Base-by-base conservation (phyloP, 106 monocot species). In the Platanthera guangdongensis region DNA sequence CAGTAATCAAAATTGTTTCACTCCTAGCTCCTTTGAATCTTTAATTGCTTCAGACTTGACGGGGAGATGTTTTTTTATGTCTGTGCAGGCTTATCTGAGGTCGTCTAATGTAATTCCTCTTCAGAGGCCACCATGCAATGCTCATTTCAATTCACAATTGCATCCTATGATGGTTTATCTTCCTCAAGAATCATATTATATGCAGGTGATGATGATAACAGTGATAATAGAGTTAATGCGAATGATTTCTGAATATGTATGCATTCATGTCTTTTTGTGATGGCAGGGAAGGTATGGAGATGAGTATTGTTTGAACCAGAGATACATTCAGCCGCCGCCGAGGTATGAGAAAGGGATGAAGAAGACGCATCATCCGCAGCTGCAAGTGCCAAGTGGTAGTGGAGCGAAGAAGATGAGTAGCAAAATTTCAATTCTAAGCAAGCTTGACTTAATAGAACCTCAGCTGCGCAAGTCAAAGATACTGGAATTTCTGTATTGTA, bases 331-430 rank as follows among this genome's bases (percentile, higher is more conserved):
- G 19, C 65, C 28, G 19, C 65, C 28, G 22, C 19, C 28, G 10
- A 47, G 71, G 19, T 48, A n/a, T 71, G 71, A 16, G 19, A 71
- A 48, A 39, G 71, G 4, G 71, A 49, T 71, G 12, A 71, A 71
- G 47, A 71, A 48, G 48, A 71, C 71, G 49, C 49, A n/a, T 15
- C 6, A 52, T 16, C 12, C 39, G 4, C 39, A 69, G 47, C 13
- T 69, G 4, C 69, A 69, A 10, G 13, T 28, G 30, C 5, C 65
- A 65, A 11, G 30, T 65, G 65, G 8, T 28, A 65, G 30, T 65
- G 72, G 47, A 9, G n/a, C 47, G 7, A 50, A 50, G 50, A 47
- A 50, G 47, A 49, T 12, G 7, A 13, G 15, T 4, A 48, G 72
- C 47, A 72, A 48, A 3, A 8, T 13, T 72, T n/a, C 18, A 19